Conservation (phyloP, 2,329 filamentous ascomycete genomes). For the Daldinia sp. region DNA sequence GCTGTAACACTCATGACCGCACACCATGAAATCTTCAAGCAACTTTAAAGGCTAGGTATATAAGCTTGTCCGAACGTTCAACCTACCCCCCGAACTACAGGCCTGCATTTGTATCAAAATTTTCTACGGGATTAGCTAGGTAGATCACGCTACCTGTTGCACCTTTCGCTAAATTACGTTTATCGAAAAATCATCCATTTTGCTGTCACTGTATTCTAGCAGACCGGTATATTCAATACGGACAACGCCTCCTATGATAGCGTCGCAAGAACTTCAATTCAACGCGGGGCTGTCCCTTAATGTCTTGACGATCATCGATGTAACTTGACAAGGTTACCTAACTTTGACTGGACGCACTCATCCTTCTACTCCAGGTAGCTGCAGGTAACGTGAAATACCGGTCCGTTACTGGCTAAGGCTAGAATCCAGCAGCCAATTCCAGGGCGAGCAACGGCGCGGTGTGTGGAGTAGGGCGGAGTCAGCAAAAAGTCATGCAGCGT, state of each 20-base stretch:
- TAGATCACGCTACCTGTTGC: neutral
- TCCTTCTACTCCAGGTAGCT: conserved; percentile 32
- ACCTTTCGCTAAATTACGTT: neutral
- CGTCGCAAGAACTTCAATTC: conserved; percentile 27
- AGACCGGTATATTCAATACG: neutral
- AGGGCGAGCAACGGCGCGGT: conserved; percentile 37
- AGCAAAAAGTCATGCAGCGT: conserved; percentile 46
- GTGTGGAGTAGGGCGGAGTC: conserved; percentile 42
- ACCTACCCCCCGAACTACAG: conserved; percentile 1
- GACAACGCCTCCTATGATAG: conserved; percentile 14
- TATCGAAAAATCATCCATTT: neutral
- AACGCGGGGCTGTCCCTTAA: conserved; percentile 40
- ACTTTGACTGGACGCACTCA: conserved; percentile 24
- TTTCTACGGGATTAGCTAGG: neutral
- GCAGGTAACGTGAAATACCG: conserved; percentile 31
- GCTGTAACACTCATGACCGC: conserved; percentile 25
- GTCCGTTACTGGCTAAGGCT: conserved; percentile 37
- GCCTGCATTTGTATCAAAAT: neutral
- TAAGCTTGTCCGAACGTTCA: conserved; percentile 40
- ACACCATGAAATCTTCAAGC: conserved; percentile 3
- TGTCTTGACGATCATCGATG: conserved; percentile 39
- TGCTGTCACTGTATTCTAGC: neutral
- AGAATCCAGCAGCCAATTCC: conserved; percentile 30
- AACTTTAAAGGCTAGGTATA: conserved; percentile 16
- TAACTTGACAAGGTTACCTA: conserved; percentile 29